These are phyloP conservation scores for Boletus pseudopeckii DNA, from an alignment of 768 basidiomycete genomes.

Conservation along the genomic window DNA sequence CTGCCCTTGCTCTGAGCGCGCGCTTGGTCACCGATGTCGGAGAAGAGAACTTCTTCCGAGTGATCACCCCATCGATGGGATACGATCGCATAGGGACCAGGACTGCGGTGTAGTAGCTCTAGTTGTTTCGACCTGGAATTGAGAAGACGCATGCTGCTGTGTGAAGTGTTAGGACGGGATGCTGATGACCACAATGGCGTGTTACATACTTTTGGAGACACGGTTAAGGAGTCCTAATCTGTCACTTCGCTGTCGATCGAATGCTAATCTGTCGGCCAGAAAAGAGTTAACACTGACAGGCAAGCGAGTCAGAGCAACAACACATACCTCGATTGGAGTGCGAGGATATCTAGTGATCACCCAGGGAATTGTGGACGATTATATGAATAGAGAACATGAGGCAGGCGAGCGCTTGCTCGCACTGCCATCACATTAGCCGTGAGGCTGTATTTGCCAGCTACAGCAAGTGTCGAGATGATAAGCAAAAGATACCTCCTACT, in stretches of 20 bases:
- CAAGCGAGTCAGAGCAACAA: neutral
- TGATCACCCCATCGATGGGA: conserved; percentile 28
- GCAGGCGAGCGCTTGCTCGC: neutral
- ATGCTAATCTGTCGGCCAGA: neutral
- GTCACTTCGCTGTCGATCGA: neutral
- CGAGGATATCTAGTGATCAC: neutral
- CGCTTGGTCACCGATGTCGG: conserved; percentile 18
- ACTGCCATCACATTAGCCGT: neutral
- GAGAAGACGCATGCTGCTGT: conserved; percentile 23
- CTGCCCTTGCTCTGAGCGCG: conserved; percentile 11
- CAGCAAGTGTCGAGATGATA: neutral
- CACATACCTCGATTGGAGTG: neutral
- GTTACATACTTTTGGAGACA: conserved; percentile 3
- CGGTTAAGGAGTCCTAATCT: neutral
- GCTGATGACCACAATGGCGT: neutral
- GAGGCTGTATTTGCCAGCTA: neutral
- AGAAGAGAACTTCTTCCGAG: conserved; percentile 23
- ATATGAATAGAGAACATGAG: neutral
- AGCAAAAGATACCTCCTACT: neutral
- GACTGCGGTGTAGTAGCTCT: conserved; percentile 8
- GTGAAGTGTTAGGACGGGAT: neutral
- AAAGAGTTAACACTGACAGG: too few relatives aligned
- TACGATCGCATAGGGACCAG: conserved; percentile 21
- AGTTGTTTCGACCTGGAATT: conserved; percentile 15
- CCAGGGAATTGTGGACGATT: neutral